Conservation (phyloP, 108 stramenopile genomes). For the Schizochytrium sp. region DNA sequence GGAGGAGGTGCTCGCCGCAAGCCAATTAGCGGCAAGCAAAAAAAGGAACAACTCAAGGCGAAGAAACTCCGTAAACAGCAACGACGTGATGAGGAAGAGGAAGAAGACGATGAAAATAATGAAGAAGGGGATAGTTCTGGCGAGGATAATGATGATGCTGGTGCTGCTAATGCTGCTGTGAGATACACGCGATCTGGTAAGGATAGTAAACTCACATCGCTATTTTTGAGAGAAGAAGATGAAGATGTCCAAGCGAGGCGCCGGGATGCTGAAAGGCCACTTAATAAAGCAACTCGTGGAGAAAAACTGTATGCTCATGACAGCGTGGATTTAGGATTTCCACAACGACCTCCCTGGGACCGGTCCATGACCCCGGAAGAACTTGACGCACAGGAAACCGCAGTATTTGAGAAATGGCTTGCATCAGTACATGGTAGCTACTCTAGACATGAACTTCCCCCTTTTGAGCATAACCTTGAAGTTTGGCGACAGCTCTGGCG, state of each 20-base stretch:
- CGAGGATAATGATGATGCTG: not conserved
- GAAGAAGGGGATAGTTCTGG: not conserved
- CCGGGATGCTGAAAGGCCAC: not conserved
- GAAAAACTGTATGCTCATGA: not conserved
- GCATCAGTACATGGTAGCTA: not conserved
- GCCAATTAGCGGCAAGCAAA: conserved; percentile 60
- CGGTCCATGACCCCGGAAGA: not conserved
- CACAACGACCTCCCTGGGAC: conserved; percentile 38
- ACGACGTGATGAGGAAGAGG: not conserved
- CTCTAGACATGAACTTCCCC: conserved; percentile 73
- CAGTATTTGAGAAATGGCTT: conserved; percentile 39
- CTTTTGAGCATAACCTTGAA: conserved; percentile 98
- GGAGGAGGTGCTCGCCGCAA: conserved; percentile 34
- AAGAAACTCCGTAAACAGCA: conserved; percentile 36
- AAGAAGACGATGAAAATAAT: not conserved
- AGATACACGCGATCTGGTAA: not conserved
- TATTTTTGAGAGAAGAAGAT: conserved; percentile 51
- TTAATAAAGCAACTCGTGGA: not conserved
- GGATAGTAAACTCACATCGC: conserved; percentile 36
- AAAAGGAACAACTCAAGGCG: conserved; percentile 64
- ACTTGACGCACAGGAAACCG: conserved; percentile 3
- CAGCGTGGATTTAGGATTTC: not conserved
- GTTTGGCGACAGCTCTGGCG: conserved; percentile 99
- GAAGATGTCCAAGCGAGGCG: conserved; percentile 25
- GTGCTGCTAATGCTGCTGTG: not conserved